Conservation (phyloP, 768 basidiomycete species). For the Tylopilus sp. region DNA sequence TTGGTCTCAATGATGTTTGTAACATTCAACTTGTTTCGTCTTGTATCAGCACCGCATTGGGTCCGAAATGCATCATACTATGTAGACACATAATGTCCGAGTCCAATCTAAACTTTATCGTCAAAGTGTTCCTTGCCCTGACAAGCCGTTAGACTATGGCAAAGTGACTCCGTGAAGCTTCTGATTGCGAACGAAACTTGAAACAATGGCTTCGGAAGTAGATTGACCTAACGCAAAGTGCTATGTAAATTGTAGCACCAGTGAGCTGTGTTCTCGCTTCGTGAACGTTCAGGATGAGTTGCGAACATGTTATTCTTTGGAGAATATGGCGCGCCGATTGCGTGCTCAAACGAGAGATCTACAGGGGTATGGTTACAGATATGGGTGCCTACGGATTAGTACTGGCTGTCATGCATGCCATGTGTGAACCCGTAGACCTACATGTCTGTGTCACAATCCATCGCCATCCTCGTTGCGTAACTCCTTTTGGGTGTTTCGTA, state of each 20-base stretch:
- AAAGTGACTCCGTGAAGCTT: neutral
- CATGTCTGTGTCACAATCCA: too few relatives aligned
- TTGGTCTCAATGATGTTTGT: neutral
- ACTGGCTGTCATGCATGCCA: too few relatives aligned
- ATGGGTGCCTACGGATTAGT: too few relatives aligned
- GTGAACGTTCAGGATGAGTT: neutral
- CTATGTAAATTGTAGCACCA: too few relatives aligned
- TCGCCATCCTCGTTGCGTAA: too few relatives aligned
- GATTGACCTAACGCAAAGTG: too few relatives aligned
- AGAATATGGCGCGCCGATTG: neutral
- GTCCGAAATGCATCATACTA: neutral
- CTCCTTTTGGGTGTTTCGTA: too few relatives aligned
- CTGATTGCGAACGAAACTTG: neutral
- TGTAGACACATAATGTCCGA: neutral
- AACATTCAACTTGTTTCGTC: slow-evolving; percentile 12
- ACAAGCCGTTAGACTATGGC: neutral
- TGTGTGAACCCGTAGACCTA: too few relatives aligned
- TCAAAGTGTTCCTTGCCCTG: neutral
- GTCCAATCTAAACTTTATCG: neutral
- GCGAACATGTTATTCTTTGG: neutral
- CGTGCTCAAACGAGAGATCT: neutral
- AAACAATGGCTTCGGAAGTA: neutral
- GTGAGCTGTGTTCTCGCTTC: too few relatives aligned
- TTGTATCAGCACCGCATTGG: slow-evolving; percentile 9
- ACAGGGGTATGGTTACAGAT: too few relatives aligned